Percentiles rank a stretch among this genome's conserved stretches.
Conservation (phyloP, 1,284 basidiomycete species). For the Ustilago tritici region DNA sequence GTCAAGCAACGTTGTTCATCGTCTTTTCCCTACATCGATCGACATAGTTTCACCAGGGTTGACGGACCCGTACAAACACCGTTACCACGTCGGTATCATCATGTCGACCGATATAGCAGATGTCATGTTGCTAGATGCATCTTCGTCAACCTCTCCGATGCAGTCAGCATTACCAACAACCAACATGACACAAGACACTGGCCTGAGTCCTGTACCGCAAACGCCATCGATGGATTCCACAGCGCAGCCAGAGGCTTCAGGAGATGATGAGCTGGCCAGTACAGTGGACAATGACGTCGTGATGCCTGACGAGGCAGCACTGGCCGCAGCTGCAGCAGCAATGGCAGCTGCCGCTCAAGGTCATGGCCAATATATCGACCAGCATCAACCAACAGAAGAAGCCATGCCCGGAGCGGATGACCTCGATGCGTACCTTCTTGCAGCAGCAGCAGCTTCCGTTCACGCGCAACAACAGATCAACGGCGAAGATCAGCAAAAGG, state of each 20-base stretch:
- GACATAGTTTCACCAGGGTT: constrained; percentile 7
- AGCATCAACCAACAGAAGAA: constrained; percentile 7
- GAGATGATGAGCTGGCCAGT: neutral
- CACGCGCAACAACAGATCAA: constrained; percentile 44
- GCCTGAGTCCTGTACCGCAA: neutral
- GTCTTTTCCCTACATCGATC: constrained; percentile 3
- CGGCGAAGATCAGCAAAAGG: constrained; percentile 10
- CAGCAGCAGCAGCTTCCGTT: constrained; percentile 50
- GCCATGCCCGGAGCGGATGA: constrained; percentile 14
- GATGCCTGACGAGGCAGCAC: constrained; percentile 40
- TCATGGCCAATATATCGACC: neutral
- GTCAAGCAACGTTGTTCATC: neutral
- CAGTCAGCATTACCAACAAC: neutral
- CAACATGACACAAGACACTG: neutral
- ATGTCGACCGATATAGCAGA: constrained; percentile 23
- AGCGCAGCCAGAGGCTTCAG: neutral
- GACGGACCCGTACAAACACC: constrained; percentile 44
- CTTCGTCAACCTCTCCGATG: neutral
- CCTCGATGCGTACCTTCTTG: constrained; percentile 51
- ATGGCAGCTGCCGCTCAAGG: constrained; percentile 45
- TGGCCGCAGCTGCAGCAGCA: constrained; percentile 48
- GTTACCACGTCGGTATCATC: constrained; percentile 16
- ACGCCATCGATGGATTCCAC: constrained; percentile 10
- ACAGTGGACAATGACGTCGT: constrained; percentile 7
- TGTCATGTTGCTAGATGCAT: constrained; percentile 22